Percentiles rank a stretch among this genome's conserved stretches.
phyloP scores from a whole-genome alignment of 768 basidiomycete species.

The Mycena rebaudengoi region DNA sequence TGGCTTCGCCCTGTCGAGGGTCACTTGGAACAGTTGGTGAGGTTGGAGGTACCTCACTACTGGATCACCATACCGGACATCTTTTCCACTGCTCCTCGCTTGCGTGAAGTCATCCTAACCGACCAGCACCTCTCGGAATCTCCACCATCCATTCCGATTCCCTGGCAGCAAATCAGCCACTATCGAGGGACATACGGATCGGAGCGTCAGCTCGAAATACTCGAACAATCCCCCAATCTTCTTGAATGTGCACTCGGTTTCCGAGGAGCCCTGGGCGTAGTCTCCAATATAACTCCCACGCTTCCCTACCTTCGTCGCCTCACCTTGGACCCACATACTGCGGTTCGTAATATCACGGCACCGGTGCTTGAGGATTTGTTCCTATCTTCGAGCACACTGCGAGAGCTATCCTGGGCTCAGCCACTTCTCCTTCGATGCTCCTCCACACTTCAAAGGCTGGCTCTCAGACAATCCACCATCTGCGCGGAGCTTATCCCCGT shows the following conservation, averaged over 20 bases:
- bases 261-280: not conserved
- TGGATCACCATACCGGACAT: not conserved
- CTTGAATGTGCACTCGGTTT: not conserved
- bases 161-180: not conserved
- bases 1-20: not conserved
- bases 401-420: not conserved
- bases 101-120: not conserved
- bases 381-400: not conserved
- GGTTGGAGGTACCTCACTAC: not conserved
- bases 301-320: not conserved
- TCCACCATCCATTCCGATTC: not conserved
- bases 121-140: not conserved
- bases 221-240: not conserved
- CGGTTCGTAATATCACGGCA: not conserved
- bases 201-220: not conserved
- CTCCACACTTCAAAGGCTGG: not conserved
- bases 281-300: not conserved
- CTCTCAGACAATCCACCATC: not conserved
- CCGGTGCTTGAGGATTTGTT: not conserved
- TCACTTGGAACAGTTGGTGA: not conserved
- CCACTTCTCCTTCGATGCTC: not conserved
- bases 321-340: not conserved
- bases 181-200: not conserved
- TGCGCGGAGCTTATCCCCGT: not conserved
- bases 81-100: not conserved